Evolutionary conservation across 805 yeast genomes (phyloP), one percentile per base, ranked within the genome.

Genomic region (Candida broadrunensis): DNA sequence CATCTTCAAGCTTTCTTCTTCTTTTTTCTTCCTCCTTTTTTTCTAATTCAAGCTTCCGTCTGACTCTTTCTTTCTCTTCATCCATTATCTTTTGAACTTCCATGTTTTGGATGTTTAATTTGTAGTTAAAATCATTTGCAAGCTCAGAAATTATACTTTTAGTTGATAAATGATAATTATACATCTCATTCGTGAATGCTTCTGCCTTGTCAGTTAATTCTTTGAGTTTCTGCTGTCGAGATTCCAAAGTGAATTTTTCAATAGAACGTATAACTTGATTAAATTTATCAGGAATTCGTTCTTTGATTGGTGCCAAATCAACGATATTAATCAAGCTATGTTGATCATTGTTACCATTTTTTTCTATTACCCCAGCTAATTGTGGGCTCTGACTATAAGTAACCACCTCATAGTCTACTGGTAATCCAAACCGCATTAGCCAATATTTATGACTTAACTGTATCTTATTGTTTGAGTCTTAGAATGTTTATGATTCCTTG

Each of bases 351-450:
- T 11, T 25, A 13, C 12, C 29, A 25, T 25, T 13, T 25, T 13
- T 8, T 7, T 25, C 29, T 5, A 25, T 13, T 7, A 8, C 39
- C 39, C 4, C 32, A 20, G 12, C 30, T 19, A 23, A 20, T 24
- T 19, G 9, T 11, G n/a, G 21, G 19, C 12, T 26, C 38, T 5
- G 42, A 36, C 18, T 36, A 12, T 43, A 48, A 17, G 42, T 38
- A 25, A 47, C 47, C 15, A 52, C 17, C 7, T 54, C 57, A 35
- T 51, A 58, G 32, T 48, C 52, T 9, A 42, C 43, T 16, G 67
- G 67, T 23, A 61, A 42, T 9, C 63, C 65, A 43, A 61, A 59
- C 19, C 55, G 47, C 67, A 61, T 59, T 21, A 9, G 24, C 24
- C 24, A n/a, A n/a, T n/a, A n/a, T n/a, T n/a, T n/a, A n/a, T n/a